Evolutionary conservation across 2,329 filamentous ascomycete species (phyloP), one percentile per base, ranked within the genome.

Genomic region (Onygenales sp.): DNA sequence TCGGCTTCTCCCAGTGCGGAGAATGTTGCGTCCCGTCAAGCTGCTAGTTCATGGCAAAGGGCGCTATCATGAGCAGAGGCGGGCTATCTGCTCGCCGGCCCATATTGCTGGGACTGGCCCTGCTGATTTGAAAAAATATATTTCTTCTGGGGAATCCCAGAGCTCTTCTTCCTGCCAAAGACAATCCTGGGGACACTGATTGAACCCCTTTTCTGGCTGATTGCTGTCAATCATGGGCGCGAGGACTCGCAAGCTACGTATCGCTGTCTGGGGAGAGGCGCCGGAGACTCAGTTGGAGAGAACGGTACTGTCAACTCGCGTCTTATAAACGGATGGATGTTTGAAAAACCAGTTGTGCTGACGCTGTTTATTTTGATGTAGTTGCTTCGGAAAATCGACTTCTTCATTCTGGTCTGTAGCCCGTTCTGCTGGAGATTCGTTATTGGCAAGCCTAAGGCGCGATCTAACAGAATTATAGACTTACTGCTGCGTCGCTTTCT

Each of bases 371-470:
- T 9, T 9, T 31, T 44, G 11, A n/a, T 37, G 21, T 14, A 48
- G 27, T 68, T 78, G 21, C 66, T 76, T 27, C 65, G 72, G 52
- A 77, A 77, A 59, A 66, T 77, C 17, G 75, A 77, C 57, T 72
- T 70, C 61, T 76, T 75, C 50, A 62, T 77, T 59, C 59, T 70
- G n/a, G 42, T 44, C 9, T 14, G 8, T 14, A 17, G 8, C 42
- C 42, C 42, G 7, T 37, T 37, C 2, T 37, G 7, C 2, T 8
- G 2, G 34, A 2, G 2, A 37, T 37, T 37, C 8, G 34, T 7
- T 7, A 37, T 8, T 2, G 2, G 34, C 8, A 37, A 37, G 34
- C 8, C 13, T 2, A 17, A 17, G 17, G 17, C 17, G 17, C 34
- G 8, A 37, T 13, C 34, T 13, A 37, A 13, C 34, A 2, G 34